These are phyloP conservation scores for Phytophthora fragariaefolia DNA, from an alignment of 352 stramenopile species.

Conservation along the genomic window DNA sequence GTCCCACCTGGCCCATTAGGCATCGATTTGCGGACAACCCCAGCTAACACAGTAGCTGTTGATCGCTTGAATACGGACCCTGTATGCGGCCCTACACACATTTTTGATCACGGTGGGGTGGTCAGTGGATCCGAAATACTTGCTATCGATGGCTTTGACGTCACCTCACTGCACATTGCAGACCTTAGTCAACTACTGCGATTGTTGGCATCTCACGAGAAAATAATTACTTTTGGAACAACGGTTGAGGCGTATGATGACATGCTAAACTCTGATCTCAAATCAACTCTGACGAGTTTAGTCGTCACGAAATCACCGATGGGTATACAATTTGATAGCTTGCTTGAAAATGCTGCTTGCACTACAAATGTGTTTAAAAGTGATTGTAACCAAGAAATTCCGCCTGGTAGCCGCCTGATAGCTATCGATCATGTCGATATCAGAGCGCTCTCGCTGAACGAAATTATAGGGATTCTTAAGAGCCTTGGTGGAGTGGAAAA, in stretches of 20 bases:
- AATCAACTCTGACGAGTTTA: slow-evolving; percentile 22
- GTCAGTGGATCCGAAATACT: slow-evolving; percentile 57
- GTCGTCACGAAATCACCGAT: slow-evolving; percentile 32
- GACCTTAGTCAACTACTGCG: slow-evolving; percentile 50
- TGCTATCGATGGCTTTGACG: slow-evolving; percentile 57
- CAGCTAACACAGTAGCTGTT: slow-evolving; percentile 50
- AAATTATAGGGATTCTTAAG: slow-evolving; percentile 45
- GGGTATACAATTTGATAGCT: slow-evolving; percentile 44
- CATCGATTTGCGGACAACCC: slow-evolving; percentile 56
- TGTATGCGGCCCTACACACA: slow-evolving; percentile 36
- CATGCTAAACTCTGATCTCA: slow-evolving; percentile 35
- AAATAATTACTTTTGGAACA: slow-evolving; percentile 68
- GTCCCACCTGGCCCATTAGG: slow-evolving; percentile 57
- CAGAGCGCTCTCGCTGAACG: slow-evolving; percentile 38
- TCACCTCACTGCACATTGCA: slow-evolving; percentile 40
- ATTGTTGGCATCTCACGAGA: slow-evolving; percentile 47
- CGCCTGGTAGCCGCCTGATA: slow-evolving; percentile 52
- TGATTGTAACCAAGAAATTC: slow-evolving; percentile 32
- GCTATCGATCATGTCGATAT: slow-evolving; percentile 57
- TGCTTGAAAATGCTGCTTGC: slow-evolving; percentile 16
- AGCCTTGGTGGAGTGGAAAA: slow-evolving; percentile 34
- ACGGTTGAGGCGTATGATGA: slow-evolving; percentile 40
- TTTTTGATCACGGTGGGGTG: slow-evolving; percentile 55
- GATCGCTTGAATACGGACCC: slow-evolving; percentile 51
- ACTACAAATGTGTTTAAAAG: slow-evolving; percentile 11